These are phyloP conservation scores for Globisporangium heterothallicum DNA, from an alignment of 352 stramenopile genomes.

Conservation along the genomic window DNA sequence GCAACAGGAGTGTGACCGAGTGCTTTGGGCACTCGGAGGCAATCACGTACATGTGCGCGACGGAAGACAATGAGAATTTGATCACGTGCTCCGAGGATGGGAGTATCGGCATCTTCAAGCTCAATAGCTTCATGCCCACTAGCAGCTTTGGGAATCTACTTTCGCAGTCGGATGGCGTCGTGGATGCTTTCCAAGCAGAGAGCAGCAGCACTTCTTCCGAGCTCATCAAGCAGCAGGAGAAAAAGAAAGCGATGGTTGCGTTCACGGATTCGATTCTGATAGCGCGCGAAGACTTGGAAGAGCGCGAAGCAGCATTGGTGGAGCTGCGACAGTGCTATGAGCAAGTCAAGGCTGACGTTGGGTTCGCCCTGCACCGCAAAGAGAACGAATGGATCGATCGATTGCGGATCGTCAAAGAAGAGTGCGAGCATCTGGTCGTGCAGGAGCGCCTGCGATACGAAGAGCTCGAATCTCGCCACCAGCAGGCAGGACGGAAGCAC, in stretches of 20 bases:
- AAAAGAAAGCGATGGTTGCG: constrained; percentile 19
- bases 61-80: constrained; percentile 59
- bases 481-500: constrained; percentile 66
- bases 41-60: constrained; percentile 67
- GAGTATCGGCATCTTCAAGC: constrained; percentile 51
- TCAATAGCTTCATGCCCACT: constrained; percentile 15
- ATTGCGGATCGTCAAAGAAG: constrained; percentile 70
- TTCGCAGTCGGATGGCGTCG: background rate
- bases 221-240: constrained; percentile 17
- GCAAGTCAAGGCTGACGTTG: constrained; percentile 76
- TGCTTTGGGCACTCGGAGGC: constrained; percentile 54
- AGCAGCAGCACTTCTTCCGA: background rate
- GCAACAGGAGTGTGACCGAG: constrained; percentile 20
- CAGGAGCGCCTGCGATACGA: constrained; percentile 76
- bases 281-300: constrained; percentile 72
- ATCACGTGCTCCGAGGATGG: constrained; percentile 60
- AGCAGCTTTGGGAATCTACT: background rate
- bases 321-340: constrained; percentile 70
- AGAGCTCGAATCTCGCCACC: constrained; percentile 67
- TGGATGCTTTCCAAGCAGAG: background rate
- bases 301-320: constrained; percentile 37
- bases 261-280: constrained; percentile 59
- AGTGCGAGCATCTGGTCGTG: constrained; percentile 70
- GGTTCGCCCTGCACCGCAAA: constrained; percentile 80
- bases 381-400: constrained; percentile 87